Conservation (phyloP, 2,329 filamentous ascomycete genomes). For the Fusarium torulosum region DNA sequence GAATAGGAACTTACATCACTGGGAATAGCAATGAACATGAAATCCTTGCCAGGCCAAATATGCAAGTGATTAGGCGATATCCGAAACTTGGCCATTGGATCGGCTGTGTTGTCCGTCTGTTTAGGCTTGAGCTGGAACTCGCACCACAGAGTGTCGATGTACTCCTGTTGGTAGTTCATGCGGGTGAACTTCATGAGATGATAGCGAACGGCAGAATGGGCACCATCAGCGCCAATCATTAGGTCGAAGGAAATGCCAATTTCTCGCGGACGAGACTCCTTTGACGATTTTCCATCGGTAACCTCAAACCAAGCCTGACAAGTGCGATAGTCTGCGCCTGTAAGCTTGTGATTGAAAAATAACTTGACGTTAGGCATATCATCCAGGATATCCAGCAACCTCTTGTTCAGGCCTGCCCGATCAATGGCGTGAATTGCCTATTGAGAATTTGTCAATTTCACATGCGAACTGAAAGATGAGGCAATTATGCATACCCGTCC, state of each 20-base stretch:
- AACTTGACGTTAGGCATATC: slow-evolving; percentile 89
- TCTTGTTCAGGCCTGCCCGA: slow-evolving; percentile 83
- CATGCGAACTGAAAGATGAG: slow-evolving; percentile 22
- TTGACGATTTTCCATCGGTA: slow-evolving; percentile 52
- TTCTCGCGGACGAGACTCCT: slow-evolving; percentile 69
- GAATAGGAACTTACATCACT: slow-evolving; percentile 62
- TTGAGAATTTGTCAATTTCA: slow-evolving; percentile 20
- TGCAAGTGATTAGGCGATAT: slow-evolving; percentile 95
- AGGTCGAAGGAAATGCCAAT: slow-evolving; percentile 90
- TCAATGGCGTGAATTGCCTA: slow-evolving; percentile 90
- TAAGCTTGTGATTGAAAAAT: slow-evolving; percentile 94
- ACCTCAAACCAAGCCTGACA: slow-evolving; percentile 90
- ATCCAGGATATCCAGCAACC: slow-evolving; percentile 85
- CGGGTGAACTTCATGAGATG: slow-evolving; percentile 96
- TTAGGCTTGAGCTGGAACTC: slow-evolving; percentile 84
- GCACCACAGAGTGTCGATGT: slow-evolving; percentile 97
- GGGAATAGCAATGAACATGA: slow-evolving; percentile 99
- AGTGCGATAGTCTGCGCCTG: slow-evolving; percentile 84
- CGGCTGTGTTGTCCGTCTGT: slow-evolving; percentile 44
- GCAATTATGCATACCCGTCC: slow-evolving; percentile 73
- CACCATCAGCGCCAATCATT: slow-evolving; percentile 94
- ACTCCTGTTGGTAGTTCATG: slow-evolving; percentile 92
- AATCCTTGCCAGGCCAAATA: slow-evolving; percentile 94
- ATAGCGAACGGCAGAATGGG: slow-evolving; percentile 90
- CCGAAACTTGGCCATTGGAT: slow-evolving; percentile 67